Evolutionary conservation across 129 eudicot species (phyloP), one percentile per base, ranked within the genome.

Genomic region (Chrysanthemum makinoi): DNA sequence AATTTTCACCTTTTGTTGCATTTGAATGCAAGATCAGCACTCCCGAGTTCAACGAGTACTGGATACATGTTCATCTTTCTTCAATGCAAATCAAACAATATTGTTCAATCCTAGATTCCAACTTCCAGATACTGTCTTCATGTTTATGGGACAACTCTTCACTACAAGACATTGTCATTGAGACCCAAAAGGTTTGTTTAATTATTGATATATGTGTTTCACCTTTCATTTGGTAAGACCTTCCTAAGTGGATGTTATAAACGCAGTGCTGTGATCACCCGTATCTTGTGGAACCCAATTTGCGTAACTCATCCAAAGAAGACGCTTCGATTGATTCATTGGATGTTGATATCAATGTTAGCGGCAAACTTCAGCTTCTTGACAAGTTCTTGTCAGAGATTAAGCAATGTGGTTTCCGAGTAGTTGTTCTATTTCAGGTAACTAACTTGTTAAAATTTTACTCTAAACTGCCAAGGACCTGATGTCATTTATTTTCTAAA

Each of bases 241-340:
- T 51, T 70, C 2, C 15, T 55, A 26, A 48, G 6, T 44, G 39
- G 43, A 48, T 43, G 50, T 54, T 72, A 13, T 59, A 74, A 68
- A 73, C 15, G 6, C 87, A 90, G 95, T 90, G 95, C 69, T 87
- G 97, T 69, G 95, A 90, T 71, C 97, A 87, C 77, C 97, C 95
- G 19, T 90, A 81, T 83, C 86, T 90, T 47, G 87, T 81, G 83
- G 86, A 90, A 62, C 80, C 71, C 49, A 77, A 82, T 72, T 56
- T 90, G 77, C 80, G 81, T 33, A 72, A 66, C 9, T 72, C 76
- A 58, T 67, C 62, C 28, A 68, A 66, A 30, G 57, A 58, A 72
- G 84, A 79, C 50, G 69, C 68, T 70, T 69, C 73, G 10, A 64
- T 66, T 72, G 96, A 83, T 9, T 46, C 64, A 15, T 67, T 82